Base-by-base conservation (phyloP, 1,284 basidiomycete species). In the Sporisorium scitamineum region DNA sequence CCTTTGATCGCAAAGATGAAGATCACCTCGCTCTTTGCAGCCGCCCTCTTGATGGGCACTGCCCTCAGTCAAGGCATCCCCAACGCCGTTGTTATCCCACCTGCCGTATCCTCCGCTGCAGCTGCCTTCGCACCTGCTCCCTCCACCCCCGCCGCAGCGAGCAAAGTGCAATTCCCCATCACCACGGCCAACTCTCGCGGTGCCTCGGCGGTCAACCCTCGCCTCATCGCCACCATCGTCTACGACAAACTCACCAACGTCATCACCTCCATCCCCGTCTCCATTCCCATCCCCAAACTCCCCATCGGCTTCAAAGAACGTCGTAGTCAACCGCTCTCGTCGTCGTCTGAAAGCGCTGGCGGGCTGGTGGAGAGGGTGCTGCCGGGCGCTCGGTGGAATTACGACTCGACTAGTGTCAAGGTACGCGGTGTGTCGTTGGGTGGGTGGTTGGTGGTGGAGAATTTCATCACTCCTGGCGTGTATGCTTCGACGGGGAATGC, bases 401-500 rank as follows among this genome's bases (percentile, higher is more conserved):
- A 80, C 67, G 51, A 58, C 26, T 41, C 52, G 22, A 14, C 41
- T 24, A 56, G 45, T n/a, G 20, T 44, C 14, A 80, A 80, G 56
- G 62, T 83, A 13, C 79, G 81, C 31, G 73, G 83, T 39, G 83
- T 84, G 13, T 76, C 78, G 50, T 54, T 84, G 34, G 83, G 82
- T 20, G 83, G 83, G n/a, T 84, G 83, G 82, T 62, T 84, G 47
- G 82, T 84, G 7, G 57, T 78, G 10, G 83, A 84, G 50, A 60
- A 76, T 42, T 84, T 75, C 13, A 84, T 84, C 51, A 76, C 82
- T 13, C 83, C 83, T 5, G 60, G 58, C 20, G 31, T 84, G n/a
- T 97, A 95, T 56, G 65, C 65, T 32, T 44, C 68, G 31, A 73
- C 78, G 24, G 76, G 75, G 44, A 82, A 84, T 54, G n/a, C 70